Evolutionary conservation across 164 flowering plant genomes (phyloP).

Genomic region (Chimonanthus praecox): DNA sequence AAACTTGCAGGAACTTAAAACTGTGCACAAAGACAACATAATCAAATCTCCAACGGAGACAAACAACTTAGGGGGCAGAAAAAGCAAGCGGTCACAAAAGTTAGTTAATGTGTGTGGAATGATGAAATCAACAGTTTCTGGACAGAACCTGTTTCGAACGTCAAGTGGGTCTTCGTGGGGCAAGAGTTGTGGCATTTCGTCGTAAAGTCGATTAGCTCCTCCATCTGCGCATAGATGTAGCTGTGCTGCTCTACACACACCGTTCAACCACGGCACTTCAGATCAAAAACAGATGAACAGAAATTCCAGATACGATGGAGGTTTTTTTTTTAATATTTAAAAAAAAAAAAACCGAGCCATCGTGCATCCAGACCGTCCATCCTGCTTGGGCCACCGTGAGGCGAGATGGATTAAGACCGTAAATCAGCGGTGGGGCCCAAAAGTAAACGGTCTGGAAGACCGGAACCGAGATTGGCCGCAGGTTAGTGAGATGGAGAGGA

Average conservation of each 20-base stretch:
- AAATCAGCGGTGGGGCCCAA: neutral
- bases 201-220: constrained; percentile 82
- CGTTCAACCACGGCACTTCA: constrained; percentile 10
- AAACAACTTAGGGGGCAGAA: neutral
- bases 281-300: neutral
- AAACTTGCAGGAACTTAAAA: no score
- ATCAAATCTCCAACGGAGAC: neutral
- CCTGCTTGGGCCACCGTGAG: neutral
- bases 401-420: neutral
- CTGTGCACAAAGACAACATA: neutral
- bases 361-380: neutral
- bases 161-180: constrained; percentile 49
- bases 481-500: neutral
- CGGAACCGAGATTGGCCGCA: neutral
- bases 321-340: neutral
- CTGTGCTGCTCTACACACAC: constrained; percentile 62
- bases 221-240: constrained; percentile 91
- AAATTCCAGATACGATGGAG: neutral
- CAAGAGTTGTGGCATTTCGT: constrained; percentile 71
- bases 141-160: constrained; percentile 51
- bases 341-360: no score
- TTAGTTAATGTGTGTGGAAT: neutral
- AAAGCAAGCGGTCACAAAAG: neutral
- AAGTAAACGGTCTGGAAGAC: neutral
- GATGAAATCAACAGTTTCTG: neutral